Evolutionary conservation across 192 early-diverging fungal species (phyloP), one percentile per base, ranked within the genome.

Genomic region (Entomortierella beljakovae): DNA sequence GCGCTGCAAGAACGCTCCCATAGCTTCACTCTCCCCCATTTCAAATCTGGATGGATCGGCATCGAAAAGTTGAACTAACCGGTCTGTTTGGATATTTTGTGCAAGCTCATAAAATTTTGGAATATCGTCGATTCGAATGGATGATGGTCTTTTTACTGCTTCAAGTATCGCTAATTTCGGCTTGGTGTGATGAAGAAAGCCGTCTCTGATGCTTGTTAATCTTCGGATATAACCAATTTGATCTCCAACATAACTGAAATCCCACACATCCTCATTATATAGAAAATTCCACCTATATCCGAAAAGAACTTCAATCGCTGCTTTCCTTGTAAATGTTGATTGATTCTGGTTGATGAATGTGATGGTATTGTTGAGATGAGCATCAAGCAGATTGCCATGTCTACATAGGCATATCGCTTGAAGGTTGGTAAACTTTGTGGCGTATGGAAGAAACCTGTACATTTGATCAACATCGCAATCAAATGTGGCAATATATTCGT

Each of bases 1-100:
- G 29, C 61, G 29, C 15, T 29, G 33, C 4, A 71, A 22, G 50
- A 71, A 71, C n/a, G 25, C 54, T 33, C 56, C 60, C 60, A 53
- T 63, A 0, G n/a, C 51, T 10, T 32, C 32, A 7, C 60, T 31
- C 11, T 71, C 69, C 0, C 53, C 69, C 2, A 34, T 8, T 1
- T 63, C 54, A 7, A 46, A 53, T 16, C 69, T 50, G n/a, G 42
- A 40, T 4, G 6, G 2, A 6, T 28, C 22, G 13, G 5, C 18
- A 18, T 53, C 51, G 13, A 2, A 9, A 53, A 53, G 28, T 3
- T 26, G 23, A 13, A 2, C 18, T 8, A 53, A 18, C 2, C 18
- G 10, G 3, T 53, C 51, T 18, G 28, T 13, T 3, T 29, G 23
- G 28, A 53, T 53, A 53, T 46, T 4, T 20, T 16, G 11, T 11